Evolutionary conservation across 2,329 filamentous ascomycete species (phyloP).

Genomic region (Talaromyces piceae): DNA sequence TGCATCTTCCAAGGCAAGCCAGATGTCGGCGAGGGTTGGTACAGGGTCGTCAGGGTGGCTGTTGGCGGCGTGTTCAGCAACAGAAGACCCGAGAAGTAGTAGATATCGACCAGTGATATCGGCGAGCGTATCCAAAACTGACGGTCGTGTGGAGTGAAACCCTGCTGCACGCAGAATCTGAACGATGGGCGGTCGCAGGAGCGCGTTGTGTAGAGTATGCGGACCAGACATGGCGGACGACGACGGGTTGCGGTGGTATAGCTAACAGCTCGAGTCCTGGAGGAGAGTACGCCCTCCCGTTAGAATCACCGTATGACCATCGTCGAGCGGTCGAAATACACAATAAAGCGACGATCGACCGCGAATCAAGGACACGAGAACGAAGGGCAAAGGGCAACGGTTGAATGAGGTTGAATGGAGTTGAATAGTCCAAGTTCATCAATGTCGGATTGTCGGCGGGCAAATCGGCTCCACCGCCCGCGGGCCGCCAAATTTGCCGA

Average conservation of each 20-base stretch:
- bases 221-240: slow-evolving; percentile 37
- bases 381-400: neutral
- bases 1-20: slow-evolving; percentile 75
- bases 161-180: slow-evolving; percentile 88
- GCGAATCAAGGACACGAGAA: neutral
- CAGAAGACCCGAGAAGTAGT: slow-evolving; percentile 62
- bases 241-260: neutral
- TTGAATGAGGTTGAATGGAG: neutral
- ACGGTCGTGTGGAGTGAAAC: slow-evolving; percentile 74
- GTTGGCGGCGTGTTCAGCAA: slow-evolving; percentile 62
- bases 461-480: neutral
- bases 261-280: neutral
- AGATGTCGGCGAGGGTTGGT: slow-evolving; percentile 67
- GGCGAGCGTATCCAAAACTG: slow-evolving; percentile 78
- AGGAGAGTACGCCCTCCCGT: slow-evolving; percentile 5
- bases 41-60: slow-evolving; percentile 58
- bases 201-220: slow-evolving; percentile 58
- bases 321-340: neutral
- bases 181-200: slow-evolving; percentile 78
- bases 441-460: too few species aligned
- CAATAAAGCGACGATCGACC: neutral
- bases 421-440: too few species aligned
- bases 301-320: slow-evolving; percentile 9
- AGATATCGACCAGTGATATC: slow-evolving; percentile 81
- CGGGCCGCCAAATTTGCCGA: slow-evolving; percentile 11